Conservation (phyloP, 2,329 filamentous ascomycete genomes). For the Cercospora zeina region DNA sequence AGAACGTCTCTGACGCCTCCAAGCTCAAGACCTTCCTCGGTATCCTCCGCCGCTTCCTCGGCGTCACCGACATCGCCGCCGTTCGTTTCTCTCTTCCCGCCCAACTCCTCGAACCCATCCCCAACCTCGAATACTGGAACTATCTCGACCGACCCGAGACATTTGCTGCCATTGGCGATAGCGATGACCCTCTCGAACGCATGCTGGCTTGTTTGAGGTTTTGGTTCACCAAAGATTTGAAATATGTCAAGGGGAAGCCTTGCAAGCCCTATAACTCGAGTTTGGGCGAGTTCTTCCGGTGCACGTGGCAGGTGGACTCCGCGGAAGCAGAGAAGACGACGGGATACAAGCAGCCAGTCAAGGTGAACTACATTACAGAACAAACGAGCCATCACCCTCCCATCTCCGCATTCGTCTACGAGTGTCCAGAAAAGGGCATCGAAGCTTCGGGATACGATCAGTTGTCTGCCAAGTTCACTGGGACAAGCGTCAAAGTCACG, state of each 20-base stretch:
- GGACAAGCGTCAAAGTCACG: slow-evolving; percentile 86
- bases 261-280: slow-evolving; percentile 99
- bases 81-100: slow-evolving; percentile 95
- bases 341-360: slow-evolving; percentile 56
- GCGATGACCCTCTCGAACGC: slow-evolving; percentile 84
- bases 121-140: slow-evolving; percentile 98
- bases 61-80: slow-evolving; percentile 89
- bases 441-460: slow-evolving; percentile 90
- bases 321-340: slow-evolving; percentile 57
- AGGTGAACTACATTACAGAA: slow-evolving; percentile 91
- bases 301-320: slow-evolving; percentile 92
- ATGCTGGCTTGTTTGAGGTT: slow-evolving; percentile 94
- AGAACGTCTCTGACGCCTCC: slow-evolving; percentile 72
- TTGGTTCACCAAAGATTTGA: slow-evolving; percentile 98
- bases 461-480: slow-evolving; percentile 95
- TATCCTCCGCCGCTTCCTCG: slow-evolving; percentile 91
- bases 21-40: slow-evolving; percentile 87
- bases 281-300: slow-evolving; percentile 96
- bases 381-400: slow-evolving; percentile 98
- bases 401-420: slow-evolving; percentile 91
- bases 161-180: slow-evolving; percentile 81
- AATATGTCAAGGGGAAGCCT: slow-evolving; percentile 97
- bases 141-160: slow-evolving; percentile 94
- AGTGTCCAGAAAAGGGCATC: slow-evolving; percentile 88
- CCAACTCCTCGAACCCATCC: slow-evolving; percentile 91